Conservation (phyloP, 106 monocot species). For the Iris macrosiphon region DNA sequence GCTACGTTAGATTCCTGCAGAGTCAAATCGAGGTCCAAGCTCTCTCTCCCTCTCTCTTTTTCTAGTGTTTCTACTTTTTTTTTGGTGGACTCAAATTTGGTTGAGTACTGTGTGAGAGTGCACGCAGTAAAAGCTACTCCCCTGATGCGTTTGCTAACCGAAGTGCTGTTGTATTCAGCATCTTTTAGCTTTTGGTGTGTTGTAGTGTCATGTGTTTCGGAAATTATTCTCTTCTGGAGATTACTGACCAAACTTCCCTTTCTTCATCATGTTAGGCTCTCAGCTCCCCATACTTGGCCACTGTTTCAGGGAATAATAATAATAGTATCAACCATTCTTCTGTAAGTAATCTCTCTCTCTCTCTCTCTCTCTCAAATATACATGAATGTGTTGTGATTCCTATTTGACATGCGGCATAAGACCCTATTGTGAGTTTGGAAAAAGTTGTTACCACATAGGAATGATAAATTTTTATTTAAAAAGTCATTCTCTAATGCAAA, state of each 20-base stretch:
- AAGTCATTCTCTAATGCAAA: no score
- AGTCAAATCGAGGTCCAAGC: constrained; percentile 68
- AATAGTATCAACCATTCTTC: no score
- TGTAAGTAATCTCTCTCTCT: no score
- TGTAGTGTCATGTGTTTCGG: constrained; percentile 8
- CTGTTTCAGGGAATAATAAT: no score
- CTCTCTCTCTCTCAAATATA: no score
- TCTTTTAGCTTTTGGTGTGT: constrained; percentile 33
- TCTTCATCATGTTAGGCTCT: constrained; percentile 19
- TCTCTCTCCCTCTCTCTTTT: background rate
- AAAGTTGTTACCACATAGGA: no score
- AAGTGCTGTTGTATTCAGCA: constrained; percentile 18
- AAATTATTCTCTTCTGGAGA: background rate
- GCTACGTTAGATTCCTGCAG: constrained; percentile 98
- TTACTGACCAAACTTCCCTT: background rate
- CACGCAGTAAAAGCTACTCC: constrained; percentile 63
- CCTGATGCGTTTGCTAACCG: background rate
- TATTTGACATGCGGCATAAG: no score
- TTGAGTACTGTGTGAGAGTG: constrained; percentile 6
- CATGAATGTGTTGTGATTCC: no score
- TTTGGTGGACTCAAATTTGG: background rate
- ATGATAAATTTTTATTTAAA: no score
- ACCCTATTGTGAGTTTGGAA: no score
- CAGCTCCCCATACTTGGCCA: constrained; percentile 45
- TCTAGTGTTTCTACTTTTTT: background rate